Percentiles rank a stretch among this genome's conserved stretches.
phyloP scores from a whole-genome alignment of 306 rosid genomes.

The Quercus wislizeni region DNA sequence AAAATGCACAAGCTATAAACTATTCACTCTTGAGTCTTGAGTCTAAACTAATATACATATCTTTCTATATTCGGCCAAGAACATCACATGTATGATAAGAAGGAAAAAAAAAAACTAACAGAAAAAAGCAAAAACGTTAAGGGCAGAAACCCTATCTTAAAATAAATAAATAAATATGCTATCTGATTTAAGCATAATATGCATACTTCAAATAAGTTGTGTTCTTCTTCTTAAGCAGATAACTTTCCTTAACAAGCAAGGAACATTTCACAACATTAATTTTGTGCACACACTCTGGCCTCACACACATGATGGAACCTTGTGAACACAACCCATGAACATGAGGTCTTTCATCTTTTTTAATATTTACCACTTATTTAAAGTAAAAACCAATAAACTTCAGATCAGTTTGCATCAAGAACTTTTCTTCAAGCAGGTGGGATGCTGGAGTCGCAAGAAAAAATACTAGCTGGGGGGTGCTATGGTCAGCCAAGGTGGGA shows the following conservation, averaged over 20 bases:
- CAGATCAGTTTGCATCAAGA: not conserved
- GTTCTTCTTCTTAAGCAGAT: not conserved
- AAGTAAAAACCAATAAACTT: not conserved
- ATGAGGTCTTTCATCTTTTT: too few species aligned
- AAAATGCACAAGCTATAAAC: not conserved
- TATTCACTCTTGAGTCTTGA: not conserved
- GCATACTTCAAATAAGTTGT: not conserved
- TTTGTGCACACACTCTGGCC: too few species aligned
- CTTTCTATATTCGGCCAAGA: not conserved
- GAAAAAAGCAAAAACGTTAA: not conserved
- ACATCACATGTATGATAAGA: not conserved
- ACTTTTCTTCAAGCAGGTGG: not conserved
- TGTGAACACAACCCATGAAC: too few species aligned
- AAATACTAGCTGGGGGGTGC: not conserved
- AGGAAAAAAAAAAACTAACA: not conserved
- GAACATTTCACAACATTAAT: not conserved
- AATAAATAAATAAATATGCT: not conserved
- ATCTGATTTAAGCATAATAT: not conserved
- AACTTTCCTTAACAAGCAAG: not conserved
- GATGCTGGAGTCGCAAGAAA: not conserved
- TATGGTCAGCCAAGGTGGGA: not conserved
- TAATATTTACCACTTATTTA: too few species aligned
- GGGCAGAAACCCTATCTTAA: not conserved
- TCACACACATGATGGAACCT: too few species aligned
- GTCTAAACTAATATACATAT: not conserved